A percentile compares a stretch with the other conserved stretches of the same genome.
Conservation (phyloP, 2,329 filamentous ascomycete genomes). For the Phialophora macrospora region DNA sequence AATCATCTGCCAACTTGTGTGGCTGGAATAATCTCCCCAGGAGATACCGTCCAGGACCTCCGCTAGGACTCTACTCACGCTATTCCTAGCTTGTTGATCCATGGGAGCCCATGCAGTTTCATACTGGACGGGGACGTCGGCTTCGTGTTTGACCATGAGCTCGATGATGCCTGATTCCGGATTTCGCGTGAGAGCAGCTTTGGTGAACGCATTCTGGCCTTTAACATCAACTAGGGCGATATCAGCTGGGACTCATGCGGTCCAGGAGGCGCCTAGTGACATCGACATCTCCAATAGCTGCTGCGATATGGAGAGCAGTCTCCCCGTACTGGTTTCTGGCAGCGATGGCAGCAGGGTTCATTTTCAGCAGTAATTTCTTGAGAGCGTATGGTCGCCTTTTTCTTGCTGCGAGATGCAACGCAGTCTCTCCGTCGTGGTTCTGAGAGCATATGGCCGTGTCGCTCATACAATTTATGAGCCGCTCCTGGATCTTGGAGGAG, state of each 20-base stretch:
- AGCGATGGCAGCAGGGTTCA: background rate
- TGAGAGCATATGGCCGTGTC: background rate
- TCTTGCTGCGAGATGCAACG: background rate
- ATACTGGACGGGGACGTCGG: background rate
- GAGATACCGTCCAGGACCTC: background rate
- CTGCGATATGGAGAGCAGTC: background rate
- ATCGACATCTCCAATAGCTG: background rate
- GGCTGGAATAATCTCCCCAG: background rate
- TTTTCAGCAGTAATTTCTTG: background rate
- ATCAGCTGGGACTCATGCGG: background rate
- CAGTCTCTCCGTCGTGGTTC: constrained; percentile 2
- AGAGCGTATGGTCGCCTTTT: background rate
- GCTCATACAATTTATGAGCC: constrained; percentile 1
- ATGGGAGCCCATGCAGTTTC: background rate
- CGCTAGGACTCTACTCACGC: background rate
- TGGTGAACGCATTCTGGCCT: background rate
- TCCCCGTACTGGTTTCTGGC: background rate
- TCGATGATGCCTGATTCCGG: background rate
- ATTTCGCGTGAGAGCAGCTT: background rate
- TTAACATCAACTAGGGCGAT: background rate
- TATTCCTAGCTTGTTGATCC: background rate
- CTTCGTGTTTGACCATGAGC: constrained; percentile 2
- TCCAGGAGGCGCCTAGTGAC: background rate
- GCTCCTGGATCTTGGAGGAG: background rate
- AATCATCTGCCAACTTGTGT: constrained; percentile 1